Evolutionary conservation across 2,329 filamentous ascomycete genomes (phyloP).

Genomic region (Scytalidium sp.): DNA sequence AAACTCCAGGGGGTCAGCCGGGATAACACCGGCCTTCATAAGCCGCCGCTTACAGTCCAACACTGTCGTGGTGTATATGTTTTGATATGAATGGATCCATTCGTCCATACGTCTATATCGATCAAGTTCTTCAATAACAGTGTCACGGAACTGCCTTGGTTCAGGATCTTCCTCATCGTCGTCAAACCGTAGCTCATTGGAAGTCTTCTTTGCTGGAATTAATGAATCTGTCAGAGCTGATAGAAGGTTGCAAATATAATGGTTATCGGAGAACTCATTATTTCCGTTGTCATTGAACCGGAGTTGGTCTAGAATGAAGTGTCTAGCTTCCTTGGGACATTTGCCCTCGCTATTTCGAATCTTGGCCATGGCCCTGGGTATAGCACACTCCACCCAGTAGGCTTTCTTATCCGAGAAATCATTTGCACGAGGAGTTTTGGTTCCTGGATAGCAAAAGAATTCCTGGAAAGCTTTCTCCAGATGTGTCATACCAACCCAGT

Average conservation of each 20-base stretch:
- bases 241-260: slow-evolving; percentile 83
- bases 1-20: slow-evolving; percentile 51
- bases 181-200: slow-evolving; percentile 30
- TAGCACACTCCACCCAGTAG: slow-evolving; percentile 81
- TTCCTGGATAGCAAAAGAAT: slow-evolving; percentile 80
- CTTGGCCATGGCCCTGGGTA: slow-evolving; percentile 75
- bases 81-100: slow-evolving; percentile 66
- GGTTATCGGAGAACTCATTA: slow-evolving; percentile 84
- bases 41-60: slow-evolving; percentile 58
- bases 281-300: slow-evolving; percentile 93
- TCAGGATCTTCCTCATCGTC: slow-evolving; percentile 41
- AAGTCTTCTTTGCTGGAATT: slow-evolving; percentile 41
- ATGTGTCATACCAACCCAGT: slow-evolving; percentile 79
- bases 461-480: slow-evolving; percentile 83
- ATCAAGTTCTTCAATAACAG: slow-evolving; percentile 60
- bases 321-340: slow-evolving; percentile 75
- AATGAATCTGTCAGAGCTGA: slow-evolving; percentile 56
- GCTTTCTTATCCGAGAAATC: slow-evolving; percentile 85
- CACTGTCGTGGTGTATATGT: slow-evolving; percentile 61
- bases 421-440: slow-evolving; percentile 79
- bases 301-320: slow-evolving; percentile 84
- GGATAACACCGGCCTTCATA: slow-evolving; percentile 63
- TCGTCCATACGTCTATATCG: slow-evolving; percentile 66
- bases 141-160: slow-evolving; percentile 36
- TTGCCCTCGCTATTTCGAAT: slow-evolving; percentile 73